Base-by-base conservation (phyloP, 345 rosid species). In the Syzygium grande region DNA sequence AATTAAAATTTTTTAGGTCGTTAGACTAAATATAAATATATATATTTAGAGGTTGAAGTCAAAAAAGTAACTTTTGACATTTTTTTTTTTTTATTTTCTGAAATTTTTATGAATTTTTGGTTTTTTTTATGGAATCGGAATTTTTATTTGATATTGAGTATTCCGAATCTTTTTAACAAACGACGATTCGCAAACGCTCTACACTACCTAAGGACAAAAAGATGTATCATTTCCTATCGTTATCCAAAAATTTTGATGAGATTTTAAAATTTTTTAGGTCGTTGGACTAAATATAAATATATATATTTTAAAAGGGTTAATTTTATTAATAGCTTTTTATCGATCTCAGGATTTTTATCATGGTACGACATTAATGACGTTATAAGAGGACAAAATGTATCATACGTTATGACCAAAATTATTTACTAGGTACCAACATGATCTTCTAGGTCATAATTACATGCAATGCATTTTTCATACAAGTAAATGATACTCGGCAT, bases 381-480 rank as follows among this genome's bases (percentile, higher is more conserved):
- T n/a, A n/a, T n/a, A n/a, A n/a, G n/a, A n/a, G n/a, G n/a, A n/a
- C n/a, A n/a, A n/a, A n/a, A n/a, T n/a, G n/a, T n/a, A n/a, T n/a
- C n/a, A n/a, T n/a, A n/a, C n/a, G n/a, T n/a, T n/a, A n/a, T n/a
- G 0, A 0, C 22, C 9, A 30, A 30, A 16, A 29, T 29, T 15
- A 2, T 65, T 15, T 15, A 30, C 21, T 65, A 15, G 23, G 12
- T 65, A 65, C 30, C 5, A 17, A 65, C 78, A 29, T 15, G 11
- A 29, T 30, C 11, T 65, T 65, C 3, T 15, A 29, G 22, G 78
- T 30, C 78, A 65, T 7, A 29, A 29, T 30, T 30, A 30, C 78
- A 7, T 8, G 43, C 11, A 30, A 65, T 1, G 43, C 43, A 16
- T 65, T n/a, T 3, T 15, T 65, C 1, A 9, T 9, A 3, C 34